Percentiles rank a stretch among this genome's conserved stretches.
Conservation (phyloP, 768 basidiomycete genomes). For the Suillus fuscotomentosus region DNA sequence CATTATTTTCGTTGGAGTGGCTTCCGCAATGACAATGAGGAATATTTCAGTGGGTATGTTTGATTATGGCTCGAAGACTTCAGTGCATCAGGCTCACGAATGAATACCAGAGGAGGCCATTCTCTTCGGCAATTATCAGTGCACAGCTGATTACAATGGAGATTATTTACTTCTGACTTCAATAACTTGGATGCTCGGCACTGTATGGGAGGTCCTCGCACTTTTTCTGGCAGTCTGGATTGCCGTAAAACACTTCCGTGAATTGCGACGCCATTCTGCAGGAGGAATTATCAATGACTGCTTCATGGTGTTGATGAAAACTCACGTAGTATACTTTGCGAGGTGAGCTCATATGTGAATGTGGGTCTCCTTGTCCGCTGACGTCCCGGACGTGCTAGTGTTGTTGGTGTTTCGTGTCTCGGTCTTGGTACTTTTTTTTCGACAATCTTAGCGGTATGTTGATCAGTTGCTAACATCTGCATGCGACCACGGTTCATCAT, state of each 20-base stretch:
- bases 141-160: neutral
- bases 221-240: neutral
- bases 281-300: neutral
- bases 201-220: neutral
- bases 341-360: neutral
- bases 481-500: neutral
- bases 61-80: neutral
- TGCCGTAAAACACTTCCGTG: neutral
- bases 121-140: neutral
- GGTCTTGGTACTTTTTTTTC: neutral
- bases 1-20: neutral
- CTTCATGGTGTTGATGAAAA: neutral
- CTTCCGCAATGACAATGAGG: no score
- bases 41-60: neutral
- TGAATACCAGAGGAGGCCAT: neutral
- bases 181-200: neutral
- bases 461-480: neutral
- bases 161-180: neutral
- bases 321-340: neutral
- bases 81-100: neutral
- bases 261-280: neutral
- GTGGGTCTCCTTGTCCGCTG: neutral
- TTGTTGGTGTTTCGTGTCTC: neutral
- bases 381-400: neutral
- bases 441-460: neutral